Base-by-base conservation (phyloP, 1,284 basidiomycete genomes). In the Coniophora puteana region DNA sequence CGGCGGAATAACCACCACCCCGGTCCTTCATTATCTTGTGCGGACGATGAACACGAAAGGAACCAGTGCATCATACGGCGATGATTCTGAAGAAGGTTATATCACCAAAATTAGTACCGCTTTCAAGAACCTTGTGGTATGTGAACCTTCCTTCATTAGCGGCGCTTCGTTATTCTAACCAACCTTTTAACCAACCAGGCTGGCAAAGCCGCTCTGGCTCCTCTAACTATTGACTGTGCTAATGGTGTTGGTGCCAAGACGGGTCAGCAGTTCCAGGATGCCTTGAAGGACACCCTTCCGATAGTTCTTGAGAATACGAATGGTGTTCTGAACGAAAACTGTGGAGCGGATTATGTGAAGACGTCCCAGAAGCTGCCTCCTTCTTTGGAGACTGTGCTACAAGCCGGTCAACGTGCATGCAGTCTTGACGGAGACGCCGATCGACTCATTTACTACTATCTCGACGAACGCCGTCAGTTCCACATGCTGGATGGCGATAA, bases 361-460 rank as follows among this genome's bases (percentile, higher is more conserved):
- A 97, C 94, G 4, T 76, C 74, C 34, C 93, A 98, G 66, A 82
- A 74, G 47, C 67, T 91, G 2, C 94, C 93, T 4, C 86, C 85
- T 18, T 81, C 83, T 8, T 66, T 95, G 17, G 61, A 63, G 5
- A 72, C 78, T 24, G 63, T 69, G 27, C 65, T 90, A 31, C 71
- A 76, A 48, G 72, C 79, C 36, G 82, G 85, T 17, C 80, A 93
- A 54, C 78, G 93, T 31, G 93, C 80, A 7, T 96, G 93, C 64
- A 94, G 91, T 57, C 80, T 96, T 41, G 96, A 99, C 55, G 96
- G 96, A 30, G 96, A 99, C 63, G 96, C 96, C 1, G 96, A 99
- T 68, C 84, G 96, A 24, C 72, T 99, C 55, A 93, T 99, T 51
- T 98, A 93, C 61, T 99, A 87, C 68, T 98, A 96, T 59, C 67